These are phyloP conservation scores for Skeletonema menzelii DNA, from an alignment of 108 stramenopile species.

Conservation along the genomic window DNA sequence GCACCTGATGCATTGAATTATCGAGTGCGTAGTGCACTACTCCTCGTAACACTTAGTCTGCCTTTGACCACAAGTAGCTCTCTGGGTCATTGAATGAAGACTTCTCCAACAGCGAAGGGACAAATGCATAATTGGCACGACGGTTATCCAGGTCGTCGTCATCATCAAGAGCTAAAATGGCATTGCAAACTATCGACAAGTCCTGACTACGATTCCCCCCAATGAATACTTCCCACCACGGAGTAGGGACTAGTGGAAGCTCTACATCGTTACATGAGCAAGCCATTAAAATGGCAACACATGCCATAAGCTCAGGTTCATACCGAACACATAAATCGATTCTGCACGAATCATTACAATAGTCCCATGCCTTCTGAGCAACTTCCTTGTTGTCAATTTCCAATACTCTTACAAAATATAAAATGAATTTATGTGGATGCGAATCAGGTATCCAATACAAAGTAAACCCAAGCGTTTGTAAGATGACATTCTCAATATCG, in stretches of 20 bases:
- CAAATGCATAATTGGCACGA: constrained; percentile 39
- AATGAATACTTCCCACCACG: constrained; percentile 75
- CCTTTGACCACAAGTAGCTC: constrained; percentile 73
- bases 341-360: constrained; percentile 85
- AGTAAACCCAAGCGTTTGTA: constrained; percentile 78
- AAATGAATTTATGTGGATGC: constrained; percentile 80
- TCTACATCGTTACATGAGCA: constrained; percentile 33
- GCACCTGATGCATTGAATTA: neutral
- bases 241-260: constrained; percentile 51
- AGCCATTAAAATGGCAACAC: constrained; percentile 63
- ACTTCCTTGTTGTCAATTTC: constrained; percentile 39
- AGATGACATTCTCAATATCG: constrained; percentile 55
- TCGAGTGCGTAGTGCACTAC: no score
- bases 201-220: constrained; percentile 38
- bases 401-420: constrained; percentile 57
- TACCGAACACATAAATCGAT: constrained; percentile 80
- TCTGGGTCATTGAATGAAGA: constrained; percentile 70
- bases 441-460: constrained; percentile 82
- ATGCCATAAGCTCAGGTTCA: constrained; percentile 70
- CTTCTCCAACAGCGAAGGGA: constrained; percentile 47
- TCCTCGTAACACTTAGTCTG: constrained; percentile 12
- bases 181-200: constrained; percentile 56
- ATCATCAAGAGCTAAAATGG: constrained; percentile 53
- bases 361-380: constrained; percentile 81
- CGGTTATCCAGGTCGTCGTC: constrained; percentile 4